Conservation (phyloP, 441 rosid genomes). For the Omphalea diandra region DNA sequence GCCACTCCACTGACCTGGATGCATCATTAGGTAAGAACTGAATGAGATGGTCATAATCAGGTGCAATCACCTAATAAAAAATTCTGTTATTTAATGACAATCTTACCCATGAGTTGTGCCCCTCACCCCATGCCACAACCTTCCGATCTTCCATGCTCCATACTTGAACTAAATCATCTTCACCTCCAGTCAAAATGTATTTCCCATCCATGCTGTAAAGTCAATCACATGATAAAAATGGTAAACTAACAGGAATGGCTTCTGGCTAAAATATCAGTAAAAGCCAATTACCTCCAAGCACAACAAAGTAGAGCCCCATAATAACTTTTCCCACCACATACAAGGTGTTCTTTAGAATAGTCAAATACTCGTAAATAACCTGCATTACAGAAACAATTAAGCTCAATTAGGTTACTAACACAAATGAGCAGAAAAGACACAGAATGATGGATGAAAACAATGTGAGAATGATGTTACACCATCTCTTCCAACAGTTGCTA, state of each 20-base stretch:
- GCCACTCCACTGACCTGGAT: constrained; percentile 99
- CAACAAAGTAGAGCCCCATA: constrained; percentile 94
- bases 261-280: neutral
- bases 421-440: constrained; percentile 16
- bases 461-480: constrained; percentile 43
- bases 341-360: constrained; percentile 76
- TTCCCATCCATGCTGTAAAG: constrained; percentile 85
- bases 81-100: constrained; percentile 17
- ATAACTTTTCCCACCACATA: constrained; percentile 95
- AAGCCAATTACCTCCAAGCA: constrained; percentile 83
- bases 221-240: constrained; percentile 1
- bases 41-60: constrained; percentile 24
- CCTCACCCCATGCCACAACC: constrained; percentile 99
- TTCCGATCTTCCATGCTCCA: constrained; percentile 99
- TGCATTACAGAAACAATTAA: constrained; percentile 32
- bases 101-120: constrained; percentile 98
- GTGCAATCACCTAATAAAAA: constrained; percentile 7
- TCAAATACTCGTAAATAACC: constrained; percentile 89
- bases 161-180: constrained; percentile 97
- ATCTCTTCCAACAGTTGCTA: constrained; percentile 98
- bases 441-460: neutral
- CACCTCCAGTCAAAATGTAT: constrained; percentile 96
- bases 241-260: neutral
- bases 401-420: constrained; percentile 18
- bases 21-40: constrained; percentile 29